Evolutionary conservation across 1,139 yeast genomes (phyloP).

Genomic region (Hyphopichia fennica): DNA sequence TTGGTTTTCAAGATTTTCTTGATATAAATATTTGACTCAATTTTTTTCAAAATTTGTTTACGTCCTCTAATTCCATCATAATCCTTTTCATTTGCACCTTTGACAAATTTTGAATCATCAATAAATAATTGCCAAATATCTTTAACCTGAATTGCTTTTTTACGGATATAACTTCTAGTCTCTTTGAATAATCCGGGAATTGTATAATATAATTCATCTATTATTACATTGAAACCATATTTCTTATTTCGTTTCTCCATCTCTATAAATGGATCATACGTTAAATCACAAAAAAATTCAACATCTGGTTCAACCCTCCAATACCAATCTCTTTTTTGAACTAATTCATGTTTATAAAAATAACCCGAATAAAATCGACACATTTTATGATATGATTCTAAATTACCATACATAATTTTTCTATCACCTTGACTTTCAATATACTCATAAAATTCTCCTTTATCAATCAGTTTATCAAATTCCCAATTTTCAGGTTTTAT

Average conservation of each 20-base stretch:
- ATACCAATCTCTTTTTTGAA: conserved; percentile 75
- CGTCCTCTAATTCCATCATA: conserved; percentile 21
- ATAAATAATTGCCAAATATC: conserved; percentile 61
- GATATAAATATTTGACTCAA: conserved; percentile 29
- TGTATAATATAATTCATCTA: conserved; percentile 74
- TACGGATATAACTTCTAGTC: conserved; percentile 61
- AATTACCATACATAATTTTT: conserved; percentile 76
- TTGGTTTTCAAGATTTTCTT: conserved; percentile 20
- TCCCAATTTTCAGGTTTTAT: conserved; percentile 72
- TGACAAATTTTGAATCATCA: conserved; percentile 24
- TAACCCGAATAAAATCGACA: conserved; percentile 74
- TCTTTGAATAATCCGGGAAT: conserved; percentile 77
- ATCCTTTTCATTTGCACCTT: conserved; percentile 19
- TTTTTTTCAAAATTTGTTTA: conserved; percentile 22
- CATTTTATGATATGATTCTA: conserved; percentile 73
- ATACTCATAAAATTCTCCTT: conserved; percentile 47
- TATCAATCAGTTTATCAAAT: conserved; percentile 31
- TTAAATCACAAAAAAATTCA: conserved; percentile 82
- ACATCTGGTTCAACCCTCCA: conserved; percentile 96
- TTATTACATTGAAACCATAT: conserved; percentile 80
- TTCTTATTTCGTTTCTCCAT: conserved; percentile 70
- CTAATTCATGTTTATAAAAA: conserved; percentile 73
- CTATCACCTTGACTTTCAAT: conserved; percentile 76
- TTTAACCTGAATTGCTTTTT: conserved; percentile 45
- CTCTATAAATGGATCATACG: conserved; percentile 85